Percentiles rank a stretch among this genome's conserved stretches.
Conservation (phyloP, 225 moss, liverwort and hornwort species). For the Physcomitrellopsis africana region DNA sequence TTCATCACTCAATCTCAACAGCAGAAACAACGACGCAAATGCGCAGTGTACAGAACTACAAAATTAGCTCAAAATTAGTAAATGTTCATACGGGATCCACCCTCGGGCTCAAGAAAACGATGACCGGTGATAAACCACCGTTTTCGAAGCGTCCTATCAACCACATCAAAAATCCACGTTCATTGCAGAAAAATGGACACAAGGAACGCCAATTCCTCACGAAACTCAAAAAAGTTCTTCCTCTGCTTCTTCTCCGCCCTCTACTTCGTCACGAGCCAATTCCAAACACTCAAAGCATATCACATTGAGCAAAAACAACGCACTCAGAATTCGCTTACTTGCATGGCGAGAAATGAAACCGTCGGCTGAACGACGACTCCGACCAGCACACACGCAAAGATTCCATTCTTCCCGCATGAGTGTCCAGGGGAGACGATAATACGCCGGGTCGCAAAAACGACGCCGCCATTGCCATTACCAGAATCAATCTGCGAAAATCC, state of each 20-base stretch:
- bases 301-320: neutral
- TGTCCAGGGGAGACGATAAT: conserved; percentile 11
- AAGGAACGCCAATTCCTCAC: neutral
- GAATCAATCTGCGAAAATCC: neutral
- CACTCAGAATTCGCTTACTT: conserved; percentile 25
- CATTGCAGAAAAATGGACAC: conserved; percentile 15
- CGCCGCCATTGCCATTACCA: conserved; percentile 31
- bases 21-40: neutral
- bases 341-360: conserved; percentile 16
- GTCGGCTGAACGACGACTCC: conserved; percentile 11
- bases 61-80: neutral
- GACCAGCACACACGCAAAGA: neutral
- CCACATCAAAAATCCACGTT: conserved; percentile 11
- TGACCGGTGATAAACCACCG: neutral
- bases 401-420: neutral
- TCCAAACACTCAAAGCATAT: neutral
- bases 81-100: neutral
- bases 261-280: neutral
- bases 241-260: neutral
- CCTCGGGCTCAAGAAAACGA: conserved; percentile 11
- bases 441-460: conserved; percentile 12
- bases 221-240: neutral
- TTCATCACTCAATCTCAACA: neutral
- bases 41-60: neutral
- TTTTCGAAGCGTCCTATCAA: neutral